Percentiles rank a stretch among this genome's conserved stretches.
phyloP scores from a whole-genome alignment of 2,329 filamentous ascomycete species.

The Erysiphe neolycopersici region DNA sequence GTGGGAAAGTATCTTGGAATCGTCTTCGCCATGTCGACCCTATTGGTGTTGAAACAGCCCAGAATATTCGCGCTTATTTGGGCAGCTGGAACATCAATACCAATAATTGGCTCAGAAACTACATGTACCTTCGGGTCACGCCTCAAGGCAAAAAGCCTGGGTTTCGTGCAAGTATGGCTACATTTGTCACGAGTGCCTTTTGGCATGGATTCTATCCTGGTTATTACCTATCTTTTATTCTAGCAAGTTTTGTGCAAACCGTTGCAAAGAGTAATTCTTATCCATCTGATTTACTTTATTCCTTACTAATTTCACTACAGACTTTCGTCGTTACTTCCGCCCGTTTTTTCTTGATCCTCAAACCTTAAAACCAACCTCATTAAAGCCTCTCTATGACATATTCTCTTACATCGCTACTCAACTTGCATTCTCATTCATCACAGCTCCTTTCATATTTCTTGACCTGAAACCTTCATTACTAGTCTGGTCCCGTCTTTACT shows the following conservation, averaged over 20 bases:
- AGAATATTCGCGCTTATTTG: conserved; percentile 80
- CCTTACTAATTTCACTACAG: conserved; percentile 19
- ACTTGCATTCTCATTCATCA: conserved; percentile 56
- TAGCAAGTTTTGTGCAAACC: conserved; percentile 79
- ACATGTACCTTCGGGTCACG: conserved; percentile 83
- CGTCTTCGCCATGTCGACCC: conserved; percentile 75
- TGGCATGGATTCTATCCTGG: conserved; percentile 98
- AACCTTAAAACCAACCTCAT: conserved; percentile 36
- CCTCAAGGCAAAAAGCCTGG: conserved; percentile 89
- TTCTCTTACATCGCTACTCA: conserved; percentile 53
- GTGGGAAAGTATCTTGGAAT: conserved; percentile 71
- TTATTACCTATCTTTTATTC: conserved; percentile 75
- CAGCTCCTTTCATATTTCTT: conserved; percentile 65
- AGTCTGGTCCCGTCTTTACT: conserved; percentile 71
- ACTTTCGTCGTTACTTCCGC: conserved; percentile 67
- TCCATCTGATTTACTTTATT: conserved; percentile 1
- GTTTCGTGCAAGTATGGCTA: conserved; percentile 80
- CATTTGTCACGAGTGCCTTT: conserved; percentile 78
- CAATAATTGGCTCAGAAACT: conserved; percentile 88
- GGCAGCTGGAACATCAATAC: conserved; percentile 98
- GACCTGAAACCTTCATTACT: conserved; percentile 39
- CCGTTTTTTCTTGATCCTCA: conserved; percentile 76
- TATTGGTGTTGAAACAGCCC: conserved; percentile 61
- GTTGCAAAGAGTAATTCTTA: conserved; percentile 55
- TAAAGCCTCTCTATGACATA: conserved; percentile 71